Evolutionary conservation across 2,329 filamentous ascomycete genomes (phyloP), one percentile per base, ranked within the genome.

Genomic region (Monilinia aucupariae): DNA sequence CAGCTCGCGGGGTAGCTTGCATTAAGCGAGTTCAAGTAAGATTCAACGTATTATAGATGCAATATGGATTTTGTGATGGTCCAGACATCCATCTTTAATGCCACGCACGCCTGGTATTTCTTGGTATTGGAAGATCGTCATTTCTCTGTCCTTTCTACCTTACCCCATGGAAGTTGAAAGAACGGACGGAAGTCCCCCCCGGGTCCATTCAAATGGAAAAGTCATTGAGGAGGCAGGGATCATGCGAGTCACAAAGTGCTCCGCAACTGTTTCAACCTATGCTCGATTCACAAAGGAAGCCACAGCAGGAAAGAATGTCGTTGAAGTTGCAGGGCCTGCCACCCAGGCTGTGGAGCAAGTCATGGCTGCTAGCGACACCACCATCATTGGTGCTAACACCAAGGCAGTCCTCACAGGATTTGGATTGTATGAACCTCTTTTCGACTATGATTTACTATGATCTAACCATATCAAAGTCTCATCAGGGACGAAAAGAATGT

Each of bases 191-290:
- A n/a, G n/a, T n/a, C n/a, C n/a, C n/a, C n/a, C n/a, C n/a, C n/a
- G n/a, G n/a, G n/a, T 45, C 32, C 39, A n/a, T 45, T 45, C 39
- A 30, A 15, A 43, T 6, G 10, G 32, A 1, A 17, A 20, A 55
- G 25, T 3, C 12, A 32, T 22, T 55, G 39, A 30, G 15, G 37
- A 41, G n/a, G 7, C 43, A 30, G 8, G 8, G 4, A 20, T 43
- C 15, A 5, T 43, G 17, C 39, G 17, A 43, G 39, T 43, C 17
- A 43, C 10, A 22, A 34, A 34, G 25, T 32, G n/a, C n/a, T n/a
- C 75, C 10, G 78, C 75, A 17, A 81, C 78, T 2, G 79, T 81
- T 17, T 78, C 77, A 1, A 76, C 76, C 47, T 77, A 78, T 68
- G 72, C 75, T 34, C 73, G 75, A 37, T 75, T 80, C 52, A 48